Base-by-base conservation (phyloP, 75 land plant genomes). In the Sequoiadendron giganteum region DNA sequence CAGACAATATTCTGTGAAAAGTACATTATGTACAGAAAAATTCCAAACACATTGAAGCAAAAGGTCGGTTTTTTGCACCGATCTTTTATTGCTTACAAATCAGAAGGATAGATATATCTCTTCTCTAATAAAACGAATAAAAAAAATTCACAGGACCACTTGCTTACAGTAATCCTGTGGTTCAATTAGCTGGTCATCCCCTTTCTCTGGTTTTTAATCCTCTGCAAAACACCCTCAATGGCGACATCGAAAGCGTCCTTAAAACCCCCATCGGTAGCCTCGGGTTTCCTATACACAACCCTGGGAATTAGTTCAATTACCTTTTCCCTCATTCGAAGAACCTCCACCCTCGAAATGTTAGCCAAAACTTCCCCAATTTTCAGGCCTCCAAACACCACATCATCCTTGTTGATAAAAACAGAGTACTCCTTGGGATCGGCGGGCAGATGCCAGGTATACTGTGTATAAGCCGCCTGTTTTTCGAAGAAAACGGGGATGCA, bases 401-500 rank as follows among this genome's bases (percentile, higher is more conserved):
- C 93, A 86, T 95, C 96, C 88, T 94, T 91, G 7, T 89, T 92
- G 77, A 95, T 90, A 14, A 85, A 87, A 36, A 95, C 95, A 32
- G 96, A 90, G 77, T 91, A 95, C 65, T 90, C 86, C 8, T 47
- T 86, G 56, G 86, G 36, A 2, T 88, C 89, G 36, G 68, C 70
- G 1, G 93, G 93, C 81, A 97, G 40, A 56, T 97, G 97, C 97
- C 97, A 95, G 1, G 56, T 43, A 85, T 93, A 96, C 90, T 97
- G 98, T 0, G 84, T 47, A 86, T 86, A 91, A 2, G 98, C 98
- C 6, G 93, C 87, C 25, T 85, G 28, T 14, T 92, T 90, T 80
- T 94, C 95, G 90, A 97, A 97, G 87, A 97, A 94, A 28, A 97
- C 97, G 0, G 98, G 98, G 16, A 97, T 94, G 84, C 98, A 97